Conservation (phyloP, 148 eudicot species). For the Chenopodium formosanum region DNA sequence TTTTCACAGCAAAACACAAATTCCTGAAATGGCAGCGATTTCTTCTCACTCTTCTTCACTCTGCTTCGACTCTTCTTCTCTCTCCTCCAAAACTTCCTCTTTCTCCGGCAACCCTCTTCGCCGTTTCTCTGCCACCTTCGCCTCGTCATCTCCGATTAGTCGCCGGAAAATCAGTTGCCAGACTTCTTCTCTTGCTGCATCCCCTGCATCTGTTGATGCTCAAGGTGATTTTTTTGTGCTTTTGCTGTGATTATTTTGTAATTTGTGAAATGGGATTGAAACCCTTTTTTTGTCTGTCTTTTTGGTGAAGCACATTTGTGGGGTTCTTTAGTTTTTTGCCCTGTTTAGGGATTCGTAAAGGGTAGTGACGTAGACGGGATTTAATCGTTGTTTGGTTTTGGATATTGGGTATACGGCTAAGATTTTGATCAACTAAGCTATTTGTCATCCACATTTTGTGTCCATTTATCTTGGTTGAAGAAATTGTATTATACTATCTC, state of each 20-base stretch:
- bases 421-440: no score
- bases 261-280: not conserved
- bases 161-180: conserved; percentile 49
- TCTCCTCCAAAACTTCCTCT: conserved; percentile 38
- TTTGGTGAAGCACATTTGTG: no score
- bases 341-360: no score
- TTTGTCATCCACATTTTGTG: no score
- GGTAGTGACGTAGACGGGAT: no score
- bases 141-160: conserved; percentile 26
- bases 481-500: no score
- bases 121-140: conserved; percentile 28
- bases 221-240: conserved; percentile 38
- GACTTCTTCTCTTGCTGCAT: conserved; percentile 37
- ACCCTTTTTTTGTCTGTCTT: not conserved
- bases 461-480: no score
- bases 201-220: conserved; percentile 31
- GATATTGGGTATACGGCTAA: no score
- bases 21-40: conserved; percentile 33
- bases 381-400: no score
- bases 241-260: not conserved
- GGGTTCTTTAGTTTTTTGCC: no score
- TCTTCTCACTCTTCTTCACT: conserved; percentile 31
- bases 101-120: conserved; percentile 20
- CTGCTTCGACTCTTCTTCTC: conserved; percentile 37
- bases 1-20: not conserved